Percentiles rank a stretch among this genome's conserved stretches.
Evolutionary conservation across 176 grass and related monocot species (phyloP).

Genomic region (Avena atlantica): DNA sequence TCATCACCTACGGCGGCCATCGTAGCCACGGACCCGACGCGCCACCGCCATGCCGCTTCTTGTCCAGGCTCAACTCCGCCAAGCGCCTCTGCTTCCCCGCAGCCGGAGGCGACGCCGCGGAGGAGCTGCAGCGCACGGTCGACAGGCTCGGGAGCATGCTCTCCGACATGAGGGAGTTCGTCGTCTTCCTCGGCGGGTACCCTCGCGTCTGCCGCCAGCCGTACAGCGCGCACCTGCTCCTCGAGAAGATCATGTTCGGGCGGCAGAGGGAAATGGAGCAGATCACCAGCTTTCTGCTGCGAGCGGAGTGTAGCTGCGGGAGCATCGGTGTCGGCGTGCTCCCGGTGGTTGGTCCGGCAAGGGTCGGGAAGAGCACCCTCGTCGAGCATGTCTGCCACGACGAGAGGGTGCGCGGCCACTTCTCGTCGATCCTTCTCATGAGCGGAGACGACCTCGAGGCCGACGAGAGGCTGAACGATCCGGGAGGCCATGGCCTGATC

Average conservation of each 20-base stretch:
- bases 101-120: not conserved
- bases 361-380: conserved; percentile 56
- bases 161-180: conserved; percentile 34
- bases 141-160: conserved; percentile 20
- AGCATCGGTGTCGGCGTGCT: not conserved
- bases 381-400: conserved; percentile 46
- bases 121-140: conserved; percentile 10
- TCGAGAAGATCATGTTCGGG: conserved; percentile 44
- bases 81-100: conserved; percentile 20
- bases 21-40: not conserved
- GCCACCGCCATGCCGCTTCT: not conserved
- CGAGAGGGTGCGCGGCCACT: conserved; percentile 37
- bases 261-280: conserved; percentile 38
- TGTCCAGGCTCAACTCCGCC: conserved; percentile 30
- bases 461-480: not conserved
- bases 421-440: conserved; percentile 13
- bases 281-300: conserved; percentile 19
- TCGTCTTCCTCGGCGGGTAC: conserved; percentile 20
- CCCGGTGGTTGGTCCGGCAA: not conserved
- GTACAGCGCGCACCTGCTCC: not conserved
- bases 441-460: not conserved
- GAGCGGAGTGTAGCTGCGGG: not conserved
- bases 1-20: conserved; percentile 20
- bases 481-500: not conserved
- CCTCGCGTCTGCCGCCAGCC: conserved; percentile 31